Conservation (phyloP, 2,329 filamentous ascomycete genomes). For the Colletotrichum plurivorum region DNA sequence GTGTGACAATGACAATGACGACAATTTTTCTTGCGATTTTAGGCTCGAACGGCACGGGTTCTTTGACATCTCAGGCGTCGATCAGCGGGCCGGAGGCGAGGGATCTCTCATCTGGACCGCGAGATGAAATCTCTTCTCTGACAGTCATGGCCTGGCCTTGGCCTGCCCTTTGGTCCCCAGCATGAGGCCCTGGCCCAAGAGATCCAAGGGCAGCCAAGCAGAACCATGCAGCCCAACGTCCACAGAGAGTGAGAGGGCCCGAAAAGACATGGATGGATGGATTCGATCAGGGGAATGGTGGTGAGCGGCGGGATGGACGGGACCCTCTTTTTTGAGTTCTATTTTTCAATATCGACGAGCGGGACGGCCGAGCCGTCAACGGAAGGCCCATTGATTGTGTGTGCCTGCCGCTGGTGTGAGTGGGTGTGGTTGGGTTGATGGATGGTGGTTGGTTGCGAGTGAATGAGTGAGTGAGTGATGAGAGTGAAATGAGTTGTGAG, state of each 20-base stretch:
- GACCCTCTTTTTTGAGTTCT: conserved; percentile 37
- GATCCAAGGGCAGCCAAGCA: neutral
- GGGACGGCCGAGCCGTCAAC: conserved; percentile 25
- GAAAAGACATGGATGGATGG: conserved; percentile 13
- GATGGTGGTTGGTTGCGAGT: neutral
- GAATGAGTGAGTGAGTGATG: neutral
- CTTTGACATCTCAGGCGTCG: conserved; percentile 11
- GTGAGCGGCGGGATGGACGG: conserved; percentile 11
- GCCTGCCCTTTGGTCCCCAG: neutral
- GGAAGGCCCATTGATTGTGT: conserved; percentile 17
- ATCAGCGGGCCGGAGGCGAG: neutral
- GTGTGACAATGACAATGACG: conserved; percentile 17
- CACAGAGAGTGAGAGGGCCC: neutral
- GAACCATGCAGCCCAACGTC: neutral
- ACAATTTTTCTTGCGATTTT: conserved; percentile 14
- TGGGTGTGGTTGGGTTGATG: neutral
- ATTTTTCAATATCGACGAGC: conserved; percentile 31
- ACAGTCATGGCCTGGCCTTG: neutral
- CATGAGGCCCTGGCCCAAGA: neutral
- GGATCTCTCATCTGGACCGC: too few relatives aligned
- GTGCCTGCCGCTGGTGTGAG: neutral
- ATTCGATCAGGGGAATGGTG: neutral
- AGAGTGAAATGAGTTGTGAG: neutral
- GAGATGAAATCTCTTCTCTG: neutral
- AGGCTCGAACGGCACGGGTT: conserved; percentile 30